Base-by-base conservation (phyloP, 176 grass and related monocot species). In the Bromus sterilis region DNA sequence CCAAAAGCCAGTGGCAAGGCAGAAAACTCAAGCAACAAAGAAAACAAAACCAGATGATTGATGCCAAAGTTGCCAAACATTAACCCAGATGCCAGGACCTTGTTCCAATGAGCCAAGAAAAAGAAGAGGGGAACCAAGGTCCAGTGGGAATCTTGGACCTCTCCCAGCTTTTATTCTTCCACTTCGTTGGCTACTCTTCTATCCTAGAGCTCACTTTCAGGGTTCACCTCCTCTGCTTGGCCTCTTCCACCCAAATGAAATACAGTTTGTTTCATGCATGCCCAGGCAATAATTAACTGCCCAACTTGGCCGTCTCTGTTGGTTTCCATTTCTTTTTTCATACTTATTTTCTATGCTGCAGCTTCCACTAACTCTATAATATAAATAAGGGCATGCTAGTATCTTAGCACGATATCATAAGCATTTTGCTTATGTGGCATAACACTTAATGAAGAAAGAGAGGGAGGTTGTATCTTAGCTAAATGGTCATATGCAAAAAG, bases 171-270 rank as follows among this genome's bases (percentile, higher is more conserved):
- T 88, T 51, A n/a, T 72, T 25, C 36, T 7, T 72, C 51, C 11
- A 35, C 41, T 44, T 71, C 34, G 39, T 23, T 65, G 66, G 75
- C 21, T 62, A 44, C 68, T 59, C 65, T 87, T 48, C 75, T 76
- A 66, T 63, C 61, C 8, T 9, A 39, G 71, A 85, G 87, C 82
- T 81, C 73, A 62, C 82, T 89, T 85, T 82, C 69, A 76, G 53
- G 61, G 20, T 81, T 80, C 51, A 26, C 49, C 82, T 30, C 77
- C 29, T 53, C 62, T 85, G 82, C 66, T 43, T 66, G 68, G 75
- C 76, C 56, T 56, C 76, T 79, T 39, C 14, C 11, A 20, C 86
- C 25, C 40, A 70, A 74, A 51, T 60, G 25, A 66, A 78, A 41
- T 34, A 62, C 30, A 5, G 67, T 84, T 79, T 60, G 51, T 56